A percentile compares a stretch with the other conserved stretches of the same genome.
These are phyloP conservation scores for Scedosporium aurantiacum DNA, from an alignment of 2,329 filamentous ascomycete species.

Conservation along the genomic window DNA sequence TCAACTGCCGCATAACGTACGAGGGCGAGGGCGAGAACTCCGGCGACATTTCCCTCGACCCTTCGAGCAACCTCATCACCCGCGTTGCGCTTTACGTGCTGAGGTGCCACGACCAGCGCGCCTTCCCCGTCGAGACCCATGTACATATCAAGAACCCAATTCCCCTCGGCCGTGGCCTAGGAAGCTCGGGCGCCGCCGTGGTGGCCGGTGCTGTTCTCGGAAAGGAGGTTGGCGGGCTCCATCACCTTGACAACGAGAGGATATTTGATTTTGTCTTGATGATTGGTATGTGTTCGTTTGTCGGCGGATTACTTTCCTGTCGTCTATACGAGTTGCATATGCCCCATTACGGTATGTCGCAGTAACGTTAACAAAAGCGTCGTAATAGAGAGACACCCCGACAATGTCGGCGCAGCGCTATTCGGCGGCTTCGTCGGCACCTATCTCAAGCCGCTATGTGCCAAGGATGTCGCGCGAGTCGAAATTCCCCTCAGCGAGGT, in stretches of 20 bases:
- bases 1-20: conserved; percentile 87
- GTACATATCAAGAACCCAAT: conserved; percentile 96
- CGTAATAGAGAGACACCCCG: conserved; percentile 64
- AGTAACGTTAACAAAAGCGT: neutral
- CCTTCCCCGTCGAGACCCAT: conserved; percentile 75
- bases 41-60: conserved; percentile 67
- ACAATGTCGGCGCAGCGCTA: conserved; percentile 88
- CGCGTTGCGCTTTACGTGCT: conserved; percentile 90
- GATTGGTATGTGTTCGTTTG: conserved; percentile 52
- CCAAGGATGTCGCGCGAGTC: conserved; percentile 77
- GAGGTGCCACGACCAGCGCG: conserved; percentile 76
- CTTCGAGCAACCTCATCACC: conserved; percentile 85
- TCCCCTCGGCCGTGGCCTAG: conserved; percentile 79
- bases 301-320: neutral
- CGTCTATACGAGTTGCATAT: neutral
- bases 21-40: conserved; percentile 66
- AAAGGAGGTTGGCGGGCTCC: conserved; percentile 74
- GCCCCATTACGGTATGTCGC: neutral
- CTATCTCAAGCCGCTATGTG: conserved; percentile 83
- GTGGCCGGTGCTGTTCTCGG: conserved; percentile 90
- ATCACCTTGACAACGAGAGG: conserved; percentile 62
- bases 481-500: conserved; percentile 95
- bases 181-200: conserved; percentile 91
- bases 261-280: conserved; percentile 95
- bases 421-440: conserved; percentile 96